Evolutionary conservation across 805 yeast genomes (phyloP).

Genomic region (Starmerella riodocensis): DNA sequence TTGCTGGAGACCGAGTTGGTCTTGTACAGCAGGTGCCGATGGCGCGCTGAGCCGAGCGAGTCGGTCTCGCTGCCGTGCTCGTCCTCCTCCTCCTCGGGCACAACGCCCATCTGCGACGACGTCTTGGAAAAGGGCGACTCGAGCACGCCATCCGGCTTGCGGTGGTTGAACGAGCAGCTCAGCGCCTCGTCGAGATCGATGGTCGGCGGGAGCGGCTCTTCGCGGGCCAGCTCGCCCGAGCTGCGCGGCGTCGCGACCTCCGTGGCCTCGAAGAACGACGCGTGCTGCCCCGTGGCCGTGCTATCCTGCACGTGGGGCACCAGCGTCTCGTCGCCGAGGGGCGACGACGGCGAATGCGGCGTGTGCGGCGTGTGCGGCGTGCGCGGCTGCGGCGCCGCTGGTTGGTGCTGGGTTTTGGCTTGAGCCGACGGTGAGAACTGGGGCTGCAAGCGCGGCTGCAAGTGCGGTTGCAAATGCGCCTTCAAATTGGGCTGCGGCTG

Average conservation of each 20-base stretch:
- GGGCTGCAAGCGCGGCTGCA: no score
- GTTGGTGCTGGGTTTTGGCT: no score
- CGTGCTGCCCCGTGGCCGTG: neutral
- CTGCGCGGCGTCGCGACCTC: conserved; percentile 9
- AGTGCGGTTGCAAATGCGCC: no score
- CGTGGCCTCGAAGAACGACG: neutral
- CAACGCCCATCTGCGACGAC: conserved; percentile 18
- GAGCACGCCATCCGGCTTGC: conserved; percentile 10
- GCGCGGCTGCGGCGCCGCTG: no score
- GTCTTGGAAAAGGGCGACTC: conserved; percentile 20
- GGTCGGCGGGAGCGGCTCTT: conserved; percentile 11
- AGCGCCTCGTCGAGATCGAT: conserved; percentile 23
- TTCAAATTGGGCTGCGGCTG: no score
- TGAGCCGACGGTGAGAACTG: no score
- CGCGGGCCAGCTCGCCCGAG: conserved; percentile 7
- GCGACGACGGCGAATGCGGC: no score
- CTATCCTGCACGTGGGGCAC: neutral
- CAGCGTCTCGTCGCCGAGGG: conserved; percentile 4
- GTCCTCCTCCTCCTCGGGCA: conserved; percentile 22
- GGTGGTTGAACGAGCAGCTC: conserved; percentile 18
- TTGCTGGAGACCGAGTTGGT: conserved; percentile 8
- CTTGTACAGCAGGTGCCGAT: conserved; percentile 5
- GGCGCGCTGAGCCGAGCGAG: conserved; percentile 6
- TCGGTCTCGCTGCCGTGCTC: conserved; percentile 9
- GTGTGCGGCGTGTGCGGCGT: neutral